Base-by-base conservation (phyloP, 2,329 filamentous ascomycete species). In the Aspergillus flavus region DNA sequence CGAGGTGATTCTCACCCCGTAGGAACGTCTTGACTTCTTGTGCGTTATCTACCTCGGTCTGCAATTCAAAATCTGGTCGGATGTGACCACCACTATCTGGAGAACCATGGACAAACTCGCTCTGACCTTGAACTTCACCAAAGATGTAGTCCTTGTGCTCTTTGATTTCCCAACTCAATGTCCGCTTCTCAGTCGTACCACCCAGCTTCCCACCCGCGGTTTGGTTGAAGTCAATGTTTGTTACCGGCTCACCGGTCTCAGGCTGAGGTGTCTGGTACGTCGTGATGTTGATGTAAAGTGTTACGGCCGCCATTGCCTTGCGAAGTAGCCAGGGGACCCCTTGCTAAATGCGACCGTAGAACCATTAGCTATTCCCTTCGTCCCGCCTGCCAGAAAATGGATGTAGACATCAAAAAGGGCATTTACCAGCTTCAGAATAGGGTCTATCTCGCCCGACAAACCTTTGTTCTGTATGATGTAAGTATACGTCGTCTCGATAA, bases 331-430 rank as follows among this genome's bases (percentile, higher is more conserved):
- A 41, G 16, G 36, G 16, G 16, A 41, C 19, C 7, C 36, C 16
- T 41, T 41, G 36, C 36, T 41, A 9, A 19, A 41, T 41, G 36
- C 16, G 16, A 41, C 6, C 6, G 16, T 10, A 10, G 1, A 3
- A 9, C 6, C 2, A 41, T 41, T 19, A 41, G 16, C 6, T 9
- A n/a, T 7, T 19, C 7, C 36, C 1, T 9, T 41, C 5, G 0
- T 9, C 16, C 16, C 36, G 0, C 16, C 3, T 7, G 5, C 36
- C 2, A 19, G 19, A 0, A 1, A 41, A 19, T 19, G 2, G 4
- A 41, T 9, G 1, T 28, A 28, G 16, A 19, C 16, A 19, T 41
- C 3, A n/a, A 41, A 36, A 16, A 9, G 16, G 2, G 36, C 6
- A 41, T 6, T 19, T 41, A 41, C 36, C 16, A 41, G 36, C 6